phyloP scores from a whole-genome alignment of 352 stramenopile genomes.

The Phytophthora tubulina region DNA sequence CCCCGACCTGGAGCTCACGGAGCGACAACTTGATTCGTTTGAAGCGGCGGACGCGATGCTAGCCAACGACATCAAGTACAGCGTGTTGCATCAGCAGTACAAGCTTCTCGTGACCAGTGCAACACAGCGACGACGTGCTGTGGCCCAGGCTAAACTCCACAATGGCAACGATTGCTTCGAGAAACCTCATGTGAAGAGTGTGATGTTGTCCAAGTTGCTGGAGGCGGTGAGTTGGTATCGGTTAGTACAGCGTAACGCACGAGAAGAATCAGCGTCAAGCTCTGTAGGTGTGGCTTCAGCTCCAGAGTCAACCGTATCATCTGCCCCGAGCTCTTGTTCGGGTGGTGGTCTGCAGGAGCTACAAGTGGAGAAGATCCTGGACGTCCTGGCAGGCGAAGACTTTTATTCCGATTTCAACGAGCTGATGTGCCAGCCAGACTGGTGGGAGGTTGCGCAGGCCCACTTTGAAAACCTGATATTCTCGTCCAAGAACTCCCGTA shows the following conservation, averaged over 20 bases:
- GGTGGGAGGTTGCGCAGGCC: constrained; percentile 87
- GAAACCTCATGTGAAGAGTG: constrained; percentile 56
- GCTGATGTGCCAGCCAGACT: constrained; percentile 79
- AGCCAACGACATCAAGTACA: constrained; percentile 81
- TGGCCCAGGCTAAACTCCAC: constrained; percentile 61
- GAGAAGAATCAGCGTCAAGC: constrained; percentile 67
- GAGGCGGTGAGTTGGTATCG: constrained; percentile 89
- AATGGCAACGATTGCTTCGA: constrained; percentile 79
- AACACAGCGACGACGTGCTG: constrained; percentile 58
- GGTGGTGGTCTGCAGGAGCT: constrained; percentile 61
- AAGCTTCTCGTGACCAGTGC: constrained; percentile 55
- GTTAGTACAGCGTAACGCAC: constrained; percentile 80
- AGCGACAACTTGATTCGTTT: constrained; percentile 87
- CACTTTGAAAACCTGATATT: constrained; percentile 91
- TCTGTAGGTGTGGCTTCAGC: constrained; percentile 49
- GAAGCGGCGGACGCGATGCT: constrained; percentile 76
- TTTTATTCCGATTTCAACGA: constrained; percentile 88
- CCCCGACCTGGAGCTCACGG: constrained; percentile 79
- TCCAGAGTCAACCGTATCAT: constrained; percentile 28
- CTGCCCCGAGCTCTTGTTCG: constrained; percentile 38
- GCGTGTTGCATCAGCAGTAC: constrained; percentile 67
- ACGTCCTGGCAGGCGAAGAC: constrained; percentile 79
- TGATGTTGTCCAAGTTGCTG: constrained; percentile 79
- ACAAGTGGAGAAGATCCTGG: constrained; percentile 80
- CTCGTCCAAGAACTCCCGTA: constrained; percentile 65